Conservation (phyloP, 2,329 filamentous ascomycete species). For the Xylariaceae sp. region DNA sequence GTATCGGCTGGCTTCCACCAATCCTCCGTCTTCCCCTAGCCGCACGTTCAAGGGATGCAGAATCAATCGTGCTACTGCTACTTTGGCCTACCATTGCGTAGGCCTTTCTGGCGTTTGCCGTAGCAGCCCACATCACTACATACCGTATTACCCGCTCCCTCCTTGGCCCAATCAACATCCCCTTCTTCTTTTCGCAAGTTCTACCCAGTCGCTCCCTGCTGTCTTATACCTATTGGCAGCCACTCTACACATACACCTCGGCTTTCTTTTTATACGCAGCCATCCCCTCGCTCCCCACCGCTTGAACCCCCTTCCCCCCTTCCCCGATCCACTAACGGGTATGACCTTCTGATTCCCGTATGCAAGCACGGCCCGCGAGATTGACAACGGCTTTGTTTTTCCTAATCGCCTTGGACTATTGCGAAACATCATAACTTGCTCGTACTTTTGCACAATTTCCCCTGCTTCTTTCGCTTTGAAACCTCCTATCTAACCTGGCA, state of each 20-base stretch:
- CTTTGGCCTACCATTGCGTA: constrained; percentile 28
- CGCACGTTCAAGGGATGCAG: constrained; percentile 30
- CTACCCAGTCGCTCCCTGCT: constrained; percentile 31
- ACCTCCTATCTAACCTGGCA: constrained; percentile 38
- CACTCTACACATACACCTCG: constrained; percentile 21
- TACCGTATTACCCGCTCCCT: constrained; percentile 29
- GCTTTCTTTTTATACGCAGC: constrained; percentile 31
- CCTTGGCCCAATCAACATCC: constrained; percentile 28
- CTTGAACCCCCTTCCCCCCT: constrained; percentile 42
- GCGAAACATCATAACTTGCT: constrained; percentile 6
- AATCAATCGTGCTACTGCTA: constrained; percentile 35
- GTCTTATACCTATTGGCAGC: constrained; percentile 24
- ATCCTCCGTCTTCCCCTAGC: constrained; percentile 26
- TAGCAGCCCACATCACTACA: constrained; percentile 29
- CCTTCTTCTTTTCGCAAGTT: constrained; percentile 20
- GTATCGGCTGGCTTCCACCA: constrained; percentile 27
- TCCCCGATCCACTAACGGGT: constrained; percentile 43
- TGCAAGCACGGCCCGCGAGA: constrained; percentile 33
- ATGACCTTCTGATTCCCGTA: constrained; percentile 38
- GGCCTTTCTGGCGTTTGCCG: constrained; percentile 31
- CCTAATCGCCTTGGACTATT: constrained; percentile 4
- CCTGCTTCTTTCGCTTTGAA: constrained; percentile 24
- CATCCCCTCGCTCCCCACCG: constrained; percentile 34
- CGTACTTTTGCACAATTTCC: constrained; percentile 19
- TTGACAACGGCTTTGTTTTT: constrained; percentile 23